Percentiles rank a stretch among this genome's conserved stretches.
phyloP scores from a whole-genome alignment of 345 rosid genomes.

The Gossypium longicalyx region DNA sequence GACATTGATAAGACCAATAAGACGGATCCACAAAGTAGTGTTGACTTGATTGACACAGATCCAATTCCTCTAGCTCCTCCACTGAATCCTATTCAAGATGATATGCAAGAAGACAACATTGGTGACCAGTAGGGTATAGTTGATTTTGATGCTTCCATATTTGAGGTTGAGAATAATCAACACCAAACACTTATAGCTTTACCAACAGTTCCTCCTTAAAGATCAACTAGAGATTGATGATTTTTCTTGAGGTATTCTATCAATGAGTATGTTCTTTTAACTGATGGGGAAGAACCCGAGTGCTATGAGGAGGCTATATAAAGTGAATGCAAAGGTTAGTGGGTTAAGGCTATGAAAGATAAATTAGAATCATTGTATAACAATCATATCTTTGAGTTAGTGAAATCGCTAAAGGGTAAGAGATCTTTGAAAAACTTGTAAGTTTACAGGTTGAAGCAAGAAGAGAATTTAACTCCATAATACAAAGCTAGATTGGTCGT shows the following conservation, averaged over 20 bases:
- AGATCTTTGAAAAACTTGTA: no score
- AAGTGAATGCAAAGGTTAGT: neutral
- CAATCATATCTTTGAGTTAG: no score
- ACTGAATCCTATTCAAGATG: neutral
- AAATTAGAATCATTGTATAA: no score
- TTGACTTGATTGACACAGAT: neutral
- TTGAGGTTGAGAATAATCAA: no score
- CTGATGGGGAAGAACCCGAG: neutral
- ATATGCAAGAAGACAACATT: neutral
- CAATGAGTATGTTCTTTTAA: no score
- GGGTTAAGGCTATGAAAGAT: neutral
- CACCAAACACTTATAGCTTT: no score
- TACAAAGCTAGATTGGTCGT: no score
- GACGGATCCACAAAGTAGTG: neutral
- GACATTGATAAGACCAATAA: neutral
- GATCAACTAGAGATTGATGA: no score
- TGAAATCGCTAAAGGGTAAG: no score
- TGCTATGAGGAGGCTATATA: neutral
- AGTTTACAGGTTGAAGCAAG: neutral
- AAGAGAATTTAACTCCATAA: no score
- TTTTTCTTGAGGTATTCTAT: no score
- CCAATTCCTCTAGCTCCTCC: neutral
- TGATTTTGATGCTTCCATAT: neutral
- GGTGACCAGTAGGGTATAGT: neutral
- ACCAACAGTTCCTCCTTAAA: no score